A percentile compares a stretch with the other conserved stretches of the same genome.
Evolutionary conservation across 352 stramenopile species (phyloP).

Genomic region (Globisporangium spiculum): DNA sequence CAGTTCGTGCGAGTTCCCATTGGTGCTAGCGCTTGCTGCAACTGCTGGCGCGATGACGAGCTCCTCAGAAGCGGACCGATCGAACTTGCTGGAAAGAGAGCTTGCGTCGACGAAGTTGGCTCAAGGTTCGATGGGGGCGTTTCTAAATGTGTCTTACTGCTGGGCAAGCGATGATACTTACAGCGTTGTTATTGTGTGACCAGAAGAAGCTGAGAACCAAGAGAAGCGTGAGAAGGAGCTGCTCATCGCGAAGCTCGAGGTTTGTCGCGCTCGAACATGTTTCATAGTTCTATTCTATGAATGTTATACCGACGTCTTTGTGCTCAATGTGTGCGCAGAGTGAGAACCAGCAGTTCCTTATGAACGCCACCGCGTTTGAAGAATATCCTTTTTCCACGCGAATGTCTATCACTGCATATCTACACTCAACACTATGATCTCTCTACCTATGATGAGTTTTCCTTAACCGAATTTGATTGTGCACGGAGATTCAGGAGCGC

Average conservation of each 20-base stretch:
- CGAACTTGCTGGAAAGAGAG: slow-evolving; percentile 59
- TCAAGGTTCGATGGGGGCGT: slow-evolving; percentile 29
- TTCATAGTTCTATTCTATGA: neutral
- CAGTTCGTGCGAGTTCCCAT: slow-evolving; percentile 79
- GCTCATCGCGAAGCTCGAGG: slow-evolving; percentile 70
- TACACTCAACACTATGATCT: neutral
- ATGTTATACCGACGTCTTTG: neutral
- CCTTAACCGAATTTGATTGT: slow-evolving; percentile 57
- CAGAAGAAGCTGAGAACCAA: slow-evolving; percentile 17
- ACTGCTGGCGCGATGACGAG: slow-evolving; percentile 71
- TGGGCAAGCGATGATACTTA: neutral
- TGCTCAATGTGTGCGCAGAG: slow-evolving; percentile 26
- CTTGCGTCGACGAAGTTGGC: slow-evolving; percentile 46
- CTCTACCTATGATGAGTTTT: neutral
- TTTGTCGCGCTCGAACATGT: slow-evolving; percentile 9
- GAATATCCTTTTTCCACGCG: slow-evolving; percentile 58
- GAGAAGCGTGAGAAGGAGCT: slow-evolving; percentile 40
- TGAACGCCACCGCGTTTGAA: slow-evolving; percentile 82
- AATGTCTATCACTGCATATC: slow-evolving; percentile 23
- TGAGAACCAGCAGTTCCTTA: slow-evolving; percentile 83
- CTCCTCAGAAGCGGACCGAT: slow-evolving; percentile 61
- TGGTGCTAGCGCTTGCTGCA: slow-evolving; percentile 74
- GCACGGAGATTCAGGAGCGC: slow-evolving; percentile 79
- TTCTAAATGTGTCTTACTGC: neutral
- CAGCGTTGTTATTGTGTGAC: neutral